Conservation (phyloP, 148 eudicot genomes). For the Heliosperma pusillum region DNA sequence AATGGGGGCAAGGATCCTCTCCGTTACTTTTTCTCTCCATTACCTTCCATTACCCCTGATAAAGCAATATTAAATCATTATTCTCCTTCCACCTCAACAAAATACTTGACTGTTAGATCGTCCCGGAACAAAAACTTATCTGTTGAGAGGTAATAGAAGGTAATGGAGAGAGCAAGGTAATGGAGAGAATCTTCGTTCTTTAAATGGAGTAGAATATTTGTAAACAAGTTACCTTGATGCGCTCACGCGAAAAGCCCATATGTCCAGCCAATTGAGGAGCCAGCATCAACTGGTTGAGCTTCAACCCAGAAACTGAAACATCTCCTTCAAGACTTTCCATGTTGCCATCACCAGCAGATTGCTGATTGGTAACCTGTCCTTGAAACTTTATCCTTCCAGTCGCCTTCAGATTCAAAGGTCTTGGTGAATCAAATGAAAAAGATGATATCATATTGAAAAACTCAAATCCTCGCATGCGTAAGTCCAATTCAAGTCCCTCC, state of each 20-base stretch:
- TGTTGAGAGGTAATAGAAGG: too few relatives aligned
- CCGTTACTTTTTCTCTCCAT: too few relatives aligned
- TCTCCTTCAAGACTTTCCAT: conserved; percentile 68
- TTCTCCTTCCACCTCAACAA: too few relatives aligned
- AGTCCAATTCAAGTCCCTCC: conserved; percentile 92
- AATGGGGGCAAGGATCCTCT: too few relatives aligned
- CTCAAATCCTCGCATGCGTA: conserved; percentile 94
- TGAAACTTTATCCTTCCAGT: conserved; percentile 95
- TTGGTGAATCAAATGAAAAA: conserved; percentile 77
- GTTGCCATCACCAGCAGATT: conserved; percentile 30
- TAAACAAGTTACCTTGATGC: conserved; percentile 54
- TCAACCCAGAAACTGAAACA: conserved; percentile 80
- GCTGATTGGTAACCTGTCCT: conserved; percentile 61
- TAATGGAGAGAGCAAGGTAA: too few relatives aligned
- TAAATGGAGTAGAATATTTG: not conserved
- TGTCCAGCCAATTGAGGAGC: conserved; percentile 92
- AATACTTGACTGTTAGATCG: too few relatives aligned
- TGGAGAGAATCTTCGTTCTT: too few relatives aligned
- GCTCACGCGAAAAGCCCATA: conserved; percentile 58
- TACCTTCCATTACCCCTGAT: too few relatives aligned
- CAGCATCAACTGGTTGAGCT: conserved; percentile 88
- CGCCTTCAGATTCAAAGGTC: conserved; percentile 85
- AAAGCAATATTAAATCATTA: too few relatives aligned
- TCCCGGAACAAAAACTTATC: too few relatives aligned
- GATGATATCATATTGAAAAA: conserved; percentile 80